Conservation (phyloP, 2,329 filamentous ascomycete species). For the Calonectria ilicicola region DNA sequence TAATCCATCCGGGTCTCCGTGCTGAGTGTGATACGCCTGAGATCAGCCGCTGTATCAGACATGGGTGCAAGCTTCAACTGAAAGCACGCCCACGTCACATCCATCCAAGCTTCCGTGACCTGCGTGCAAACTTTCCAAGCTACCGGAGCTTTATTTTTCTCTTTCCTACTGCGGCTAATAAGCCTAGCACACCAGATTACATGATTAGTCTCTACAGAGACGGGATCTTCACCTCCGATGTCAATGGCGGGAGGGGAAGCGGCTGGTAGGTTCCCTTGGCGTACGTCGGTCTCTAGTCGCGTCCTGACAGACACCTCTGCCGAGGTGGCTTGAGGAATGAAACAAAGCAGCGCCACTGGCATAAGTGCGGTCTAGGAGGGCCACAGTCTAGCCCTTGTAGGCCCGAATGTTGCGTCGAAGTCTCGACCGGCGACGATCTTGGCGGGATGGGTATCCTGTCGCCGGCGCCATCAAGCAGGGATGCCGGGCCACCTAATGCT, state of each 20-base stretch:
- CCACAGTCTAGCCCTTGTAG: conserved; percentile 21
- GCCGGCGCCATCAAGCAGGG: conserved; percentile 17
- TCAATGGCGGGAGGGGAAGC: conserved; percentile 2
- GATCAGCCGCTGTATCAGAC: conserved; percentile 15
- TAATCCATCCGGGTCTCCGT: not conserved
- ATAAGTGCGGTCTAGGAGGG: conserved; percentile 7
- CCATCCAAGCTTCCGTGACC: not conserved
- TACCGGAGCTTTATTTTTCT: conserved; percentile 11
- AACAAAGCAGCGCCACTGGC: conserved; percentile 24
- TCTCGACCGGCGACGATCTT: conserved; percentile 19
- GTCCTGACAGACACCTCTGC: not conserved
- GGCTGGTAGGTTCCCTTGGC: conserved; percentile 9
- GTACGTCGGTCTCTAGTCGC: conserved; percentile 7
- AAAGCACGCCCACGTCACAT: not conserved
- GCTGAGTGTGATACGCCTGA: conserved; percentile 14
- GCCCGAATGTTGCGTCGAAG: conserved; percentile 31
- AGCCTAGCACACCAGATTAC: not conserved
- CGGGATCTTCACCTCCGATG: conserved; percentile 9
- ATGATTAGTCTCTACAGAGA: not conserved
- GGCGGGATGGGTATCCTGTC: conserved; percentile 21
- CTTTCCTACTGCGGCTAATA: conserved; percentile 10
- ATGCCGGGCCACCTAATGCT: conserved; percentile 14
- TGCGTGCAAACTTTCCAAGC: not conserved
- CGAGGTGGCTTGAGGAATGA: conserved; percentile 25
- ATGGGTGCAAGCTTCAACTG: not conserved